Conservation (phyloP, 768 basidiomycete species). For the Royoungia palumana region DNA sequence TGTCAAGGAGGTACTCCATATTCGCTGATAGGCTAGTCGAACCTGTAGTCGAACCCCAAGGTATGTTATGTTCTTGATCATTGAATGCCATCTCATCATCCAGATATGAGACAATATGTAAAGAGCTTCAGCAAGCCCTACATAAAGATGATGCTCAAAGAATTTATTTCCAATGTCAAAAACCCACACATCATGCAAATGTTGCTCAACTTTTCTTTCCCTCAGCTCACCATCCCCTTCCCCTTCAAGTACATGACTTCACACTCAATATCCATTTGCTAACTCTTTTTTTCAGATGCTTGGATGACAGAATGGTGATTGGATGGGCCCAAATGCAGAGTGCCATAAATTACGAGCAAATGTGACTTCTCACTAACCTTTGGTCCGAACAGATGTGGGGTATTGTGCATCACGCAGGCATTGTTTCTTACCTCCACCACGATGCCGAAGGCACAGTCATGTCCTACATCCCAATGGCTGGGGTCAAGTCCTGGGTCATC, state of each 20-base stretch:
- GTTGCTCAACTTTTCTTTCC: neutral
- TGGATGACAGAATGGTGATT: neutral
- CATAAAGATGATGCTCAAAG: too few relatives aligned
- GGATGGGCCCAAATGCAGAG: neutral
- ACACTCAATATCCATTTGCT: too few relatives aligned
- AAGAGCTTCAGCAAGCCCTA: too few relatives aligned
- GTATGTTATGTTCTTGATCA: neutral
- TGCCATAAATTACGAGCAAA: fast-evolving
- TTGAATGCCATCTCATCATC: too few relatives aligned
- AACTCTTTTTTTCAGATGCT: too few relatives aligned
- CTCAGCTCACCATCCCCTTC: neutral
- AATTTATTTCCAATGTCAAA: neutral
- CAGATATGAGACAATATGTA: too few relatives aligned
- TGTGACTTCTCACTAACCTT: neutral
- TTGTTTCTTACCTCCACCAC: neutral
- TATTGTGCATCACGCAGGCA: neutral
- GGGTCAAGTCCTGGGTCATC: neutral
- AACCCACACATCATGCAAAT: neutral
- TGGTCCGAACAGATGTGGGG: neutral
- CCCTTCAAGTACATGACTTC: neutral
- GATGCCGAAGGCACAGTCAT: neutral
- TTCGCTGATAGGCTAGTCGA: neutral
- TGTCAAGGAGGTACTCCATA: too few relatives aligned
- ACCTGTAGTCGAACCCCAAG: too few relatives aligned
- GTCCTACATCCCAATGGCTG: neutral